Percentiles rank a stretch among this genome's conserved stretches.
These are phyloP conservation scores for Mycena pura DNA, from an alignment of 768 basidiomycete species.

Conservation along the genomic window DNA sequence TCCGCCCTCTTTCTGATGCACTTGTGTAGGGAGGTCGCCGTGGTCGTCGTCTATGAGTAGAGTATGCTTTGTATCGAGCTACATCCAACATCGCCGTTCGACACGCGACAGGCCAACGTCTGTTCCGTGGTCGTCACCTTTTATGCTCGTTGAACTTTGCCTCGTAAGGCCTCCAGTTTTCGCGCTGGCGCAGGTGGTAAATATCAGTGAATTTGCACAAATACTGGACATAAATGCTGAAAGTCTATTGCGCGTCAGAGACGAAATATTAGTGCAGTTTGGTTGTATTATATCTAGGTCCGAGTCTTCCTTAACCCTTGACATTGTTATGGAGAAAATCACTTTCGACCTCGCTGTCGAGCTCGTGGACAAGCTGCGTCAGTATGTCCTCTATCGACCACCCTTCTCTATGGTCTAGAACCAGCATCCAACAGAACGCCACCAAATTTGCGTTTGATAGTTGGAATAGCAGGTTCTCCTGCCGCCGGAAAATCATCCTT, in stretches of 20 bases:
- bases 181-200: too few relatives aligned
- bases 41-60: constrained; percentile 88
- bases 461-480: constrained; percentile 69
- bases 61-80: constrained; percentile 39
- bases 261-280: too few relatives aligned
- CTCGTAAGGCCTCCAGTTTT: too few relatives aligned
- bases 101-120: constrained; percentile 81
- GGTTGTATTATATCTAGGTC: too few relatives aligned
- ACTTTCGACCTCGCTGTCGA: constrained; percentile 13
- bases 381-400: constrained; percentile 2
- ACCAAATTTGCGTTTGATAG: constrained; percentile 57
- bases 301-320: too few relatives aligned
- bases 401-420: not conserved
- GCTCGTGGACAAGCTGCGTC: constrained; percentile 16
- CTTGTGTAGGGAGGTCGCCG: constrained; percentile 89
- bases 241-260: too few relatives aligned
- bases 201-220: too few relatives aligned
- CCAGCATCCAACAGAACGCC: constrained; percentile 40
- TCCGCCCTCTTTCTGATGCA: constrained; percentile 4
- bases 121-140: constrained; percentile 84
- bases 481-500: not conserved
- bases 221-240: too few relatives aligned
- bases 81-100: constrained; percentile 80
- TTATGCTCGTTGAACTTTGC: too few relatives aligned
- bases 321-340: constrained; percentile 16